phyloP scores from a whole-genome alignment of 2,329 filamentous ascomycete species.

The Xylaria multiplex region DNA sequence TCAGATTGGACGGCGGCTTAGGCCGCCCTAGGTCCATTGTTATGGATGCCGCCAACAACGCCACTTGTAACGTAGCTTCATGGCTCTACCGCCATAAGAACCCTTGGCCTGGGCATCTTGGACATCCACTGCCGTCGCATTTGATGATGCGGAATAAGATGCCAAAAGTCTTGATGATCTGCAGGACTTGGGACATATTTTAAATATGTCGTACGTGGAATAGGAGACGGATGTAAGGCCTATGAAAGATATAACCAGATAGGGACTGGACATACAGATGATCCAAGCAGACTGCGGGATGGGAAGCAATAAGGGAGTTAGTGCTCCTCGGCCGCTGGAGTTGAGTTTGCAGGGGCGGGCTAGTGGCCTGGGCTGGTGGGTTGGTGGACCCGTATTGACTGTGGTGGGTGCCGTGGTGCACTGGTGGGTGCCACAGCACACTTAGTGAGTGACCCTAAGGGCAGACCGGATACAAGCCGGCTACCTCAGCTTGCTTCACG shows the following conservation, averaged over 20 bases:
- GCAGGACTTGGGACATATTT: conserved; percentile 16
- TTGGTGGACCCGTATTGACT: too few species aligned
- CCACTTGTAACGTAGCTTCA: conserved; percentile 37
- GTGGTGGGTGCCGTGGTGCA: background rate
- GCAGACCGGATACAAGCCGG: too few species aligned
- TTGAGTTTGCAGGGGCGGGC: conserved; percentile 20
- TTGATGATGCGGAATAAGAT: background rate
- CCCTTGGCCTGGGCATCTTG: background rate
- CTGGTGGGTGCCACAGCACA: too few species aligned
- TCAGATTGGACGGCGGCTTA: background rate
- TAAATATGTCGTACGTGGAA: conserved; percentile 14
- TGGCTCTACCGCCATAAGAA: background rate
- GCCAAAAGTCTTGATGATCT: conserved; percentile 5
- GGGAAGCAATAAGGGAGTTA: background rate
- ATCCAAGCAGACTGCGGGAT: conserved; percentile 5
- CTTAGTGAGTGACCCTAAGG: too few species aligned
- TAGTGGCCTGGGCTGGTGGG: background rate
- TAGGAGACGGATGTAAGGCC: background rate
- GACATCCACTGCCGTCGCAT: background rate
- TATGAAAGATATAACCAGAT: conserved; percentile 34
- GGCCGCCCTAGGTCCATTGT: too few species aligned
- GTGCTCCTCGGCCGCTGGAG: conserved; percentile 11
- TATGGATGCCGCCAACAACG: conserved; percentile 17
- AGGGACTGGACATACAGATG: conserved; percentile 14
- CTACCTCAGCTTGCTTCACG: background rate